Percentiles rank a stretch among this genome's conserved stretches.
phyloP scores from a whole-genome alignment of 306 rosid species.

The Inga leiocalycina region DNA sequence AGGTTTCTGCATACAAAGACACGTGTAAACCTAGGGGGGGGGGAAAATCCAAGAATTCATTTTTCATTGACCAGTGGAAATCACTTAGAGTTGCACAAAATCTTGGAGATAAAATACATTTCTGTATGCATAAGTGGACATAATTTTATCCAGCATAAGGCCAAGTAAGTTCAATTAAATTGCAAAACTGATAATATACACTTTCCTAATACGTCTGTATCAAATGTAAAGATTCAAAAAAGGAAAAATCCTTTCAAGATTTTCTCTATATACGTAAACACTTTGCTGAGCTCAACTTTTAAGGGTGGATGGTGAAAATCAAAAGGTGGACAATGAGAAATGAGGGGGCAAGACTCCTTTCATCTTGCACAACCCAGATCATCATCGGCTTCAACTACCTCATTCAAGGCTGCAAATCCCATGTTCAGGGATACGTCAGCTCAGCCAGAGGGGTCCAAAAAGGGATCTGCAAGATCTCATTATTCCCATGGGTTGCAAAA shows the following conservation, averaged over 20 bases:
- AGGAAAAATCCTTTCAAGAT: conserved; percentile 27
- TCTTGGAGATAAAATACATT: conserved; percentile 45
- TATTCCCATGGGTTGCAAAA: conserved; percentile 68
- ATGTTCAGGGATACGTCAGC: conserved; percentile 39
- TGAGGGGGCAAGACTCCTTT: conserved; percentile 42
- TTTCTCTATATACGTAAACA: conserved; percentile 63
- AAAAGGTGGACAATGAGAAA: conserved; percentile 22
- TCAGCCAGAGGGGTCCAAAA: conserved; percentile 48
- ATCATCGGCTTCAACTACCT: conserved; percentile 52
- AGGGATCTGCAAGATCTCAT: conserved; percentile 59
- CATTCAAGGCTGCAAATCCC: conserved; percentile 47
- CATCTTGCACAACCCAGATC: conserved; percentile 45
- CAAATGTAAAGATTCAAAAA: conserved; percentile 33
- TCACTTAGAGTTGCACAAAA: conserved; percentile 31
- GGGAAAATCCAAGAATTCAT: not conserved
- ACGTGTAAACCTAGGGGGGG: not conserved
- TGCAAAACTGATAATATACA: conserved; percentile 72
- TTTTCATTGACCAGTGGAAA: conserved; percentile 33
- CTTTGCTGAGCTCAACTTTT: conserved; percentile 62
- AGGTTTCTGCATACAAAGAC: no score
- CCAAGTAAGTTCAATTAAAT: conserved; percentile 48
- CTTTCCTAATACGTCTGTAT: conserved; percentile 39
- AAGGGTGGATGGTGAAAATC: conserved; percentile 43
- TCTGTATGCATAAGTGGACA: conserved; percentile 41
- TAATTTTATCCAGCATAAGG: conserved; percentile 31